Percentiles rank a stretch among this genome's conserved stretches.
phyloP scores from a whole-genome alignment of 257 asterid species.

The Petunia axillaris region DNA sequence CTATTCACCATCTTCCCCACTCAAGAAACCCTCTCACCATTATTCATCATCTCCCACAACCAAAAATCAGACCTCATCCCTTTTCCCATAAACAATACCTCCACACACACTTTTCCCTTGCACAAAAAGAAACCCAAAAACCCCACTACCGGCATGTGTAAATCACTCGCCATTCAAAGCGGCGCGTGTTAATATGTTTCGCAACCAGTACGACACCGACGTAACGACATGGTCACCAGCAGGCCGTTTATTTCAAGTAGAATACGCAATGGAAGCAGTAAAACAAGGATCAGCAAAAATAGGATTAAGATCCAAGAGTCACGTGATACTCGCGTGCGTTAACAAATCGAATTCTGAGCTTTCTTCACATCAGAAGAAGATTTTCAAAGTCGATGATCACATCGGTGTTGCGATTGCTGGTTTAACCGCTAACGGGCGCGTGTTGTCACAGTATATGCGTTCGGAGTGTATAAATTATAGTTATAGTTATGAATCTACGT shows the following conservation, averaged over 20 bases:
- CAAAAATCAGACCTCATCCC: too few species aligned
- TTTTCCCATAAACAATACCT: too few species aligned
- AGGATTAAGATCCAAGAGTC: constrained; percentile 89
- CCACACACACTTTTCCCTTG: background rate
- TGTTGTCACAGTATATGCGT: constrained; percentile 92
- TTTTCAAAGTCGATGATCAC: constrained; percentile 96
- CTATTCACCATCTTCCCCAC: too few species aligned
- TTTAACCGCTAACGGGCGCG: constrained; percentile 97
- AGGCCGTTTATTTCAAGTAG: constrained; percentile 89
- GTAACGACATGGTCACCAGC: constrained; percentile 99
- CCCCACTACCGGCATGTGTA: background rate
- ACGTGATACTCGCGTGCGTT: constrained; percentile 81
- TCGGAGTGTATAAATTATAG: constrained; percentile 85
- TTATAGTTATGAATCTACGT: constrained; percentile 76
- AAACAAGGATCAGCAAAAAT: constrained; percentile 97
- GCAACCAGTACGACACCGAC: constrained; percentile 96
- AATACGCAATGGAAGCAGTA: constrained; percentile 98
- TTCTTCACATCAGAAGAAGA: constrained; percentile 97
- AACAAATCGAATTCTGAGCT: constrained; percentile 92
- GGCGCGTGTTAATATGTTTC: constrained; percentile 55
- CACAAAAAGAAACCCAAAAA: background rate
- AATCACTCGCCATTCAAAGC: background rate
- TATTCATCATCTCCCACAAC: too few species aligned
- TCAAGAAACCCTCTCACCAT: too few species aligned
- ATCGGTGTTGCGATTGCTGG: constrained; percentile 98